Conservation (phyloP, 2,329 filamentous ascomycete species). For the Beauveria medogensis region DNA sequence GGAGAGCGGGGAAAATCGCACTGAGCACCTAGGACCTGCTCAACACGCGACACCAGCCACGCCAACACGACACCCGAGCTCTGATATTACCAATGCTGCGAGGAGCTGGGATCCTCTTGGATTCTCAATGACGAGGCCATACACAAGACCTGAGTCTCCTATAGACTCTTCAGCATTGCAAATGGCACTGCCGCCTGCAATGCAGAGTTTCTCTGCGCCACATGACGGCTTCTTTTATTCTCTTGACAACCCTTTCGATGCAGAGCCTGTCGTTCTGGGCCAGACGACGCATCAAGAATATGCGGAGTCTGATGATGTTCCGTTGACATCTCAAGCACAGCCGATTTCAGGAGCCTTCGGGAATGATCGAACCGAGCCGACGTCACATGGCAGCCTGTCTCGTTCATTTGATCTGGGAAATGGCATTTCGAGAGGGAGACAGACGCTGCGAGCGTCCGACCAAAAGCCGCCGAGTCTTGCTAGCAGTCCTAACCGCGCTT, state of each 20-base stretch:
- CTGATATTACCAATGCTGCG: not conserved
- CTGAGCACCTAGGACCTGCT: not conserved
- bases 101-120: not conserved
- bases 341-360: conserved; percentile 45
- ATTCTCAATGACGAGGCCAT: conserved; percentile 23
- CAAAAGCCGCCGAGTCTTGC: conserved; percentile 51
- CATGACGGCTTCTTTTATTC: conserved; percentile 21
- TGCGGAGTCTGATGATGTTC: conserved; percentile 50
- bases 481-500: conserved; percentile 44
- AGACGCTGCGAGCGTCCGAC: conserved; percentile 45
- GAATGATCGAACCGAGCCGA: conserved; percentile 31
- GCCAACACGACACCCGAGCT: not conserved
- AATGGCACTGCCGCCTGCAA: conserved; percentile 46
- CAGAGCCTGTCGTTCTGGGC: conserved; percentile 26
- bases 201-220: conserved; percentile 24
- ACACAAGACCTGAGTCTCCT: conserved; percentile 35
- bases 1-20: not conserved
- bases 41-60: not conserved
- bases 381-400: conserved; percentile 48
- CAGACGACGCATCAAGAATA: conserved; percentile 26
- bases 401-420: conserved; percentile 48
- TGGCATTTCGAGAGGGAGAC: conserved; percentile 40
- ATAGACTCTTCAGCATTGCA: conserved; percentile 47
- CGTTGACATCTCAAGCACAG: conserved; percentile 47
- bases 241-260: conserved; percentile 22